Evolutionary conservation across 2,329 filamentous ascomycete genomes (phyloP).

Genomic region (Nectriaceae sp.): DNA sequence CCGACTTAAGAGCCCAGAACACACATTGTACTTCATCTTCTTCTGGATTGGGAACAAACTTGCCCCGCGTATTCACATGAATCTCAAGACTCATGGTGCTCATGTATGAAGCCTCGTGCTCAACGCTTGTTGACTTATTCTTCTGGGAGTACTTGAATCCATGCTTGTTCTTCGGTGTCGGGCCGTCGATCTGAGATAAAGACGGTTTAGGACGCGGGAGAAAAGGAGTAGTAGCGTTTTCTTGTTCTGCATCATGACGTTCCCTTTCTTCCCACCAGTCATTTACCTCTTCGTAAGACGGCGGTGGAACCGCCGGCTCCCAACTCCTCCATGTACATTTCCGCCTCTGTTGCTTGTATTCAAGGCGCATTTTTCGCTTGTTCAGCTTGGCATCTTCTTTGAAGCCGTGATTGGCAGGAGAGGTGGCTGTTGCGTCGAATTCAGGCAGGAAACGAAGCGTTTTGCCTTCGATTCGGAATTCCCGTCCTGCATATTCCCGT

Average conservation of each 20-base stretch:
- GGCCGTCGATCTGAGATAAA: constrained; percentile 84
- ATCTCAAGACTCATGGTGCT: constrained; percentile 93
- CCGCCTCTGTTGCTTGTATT: constrained; percentile 48
- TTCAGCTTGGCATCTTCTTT: constrained; percentile 50
- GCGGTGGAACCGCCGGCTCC: constrained; percentile 74
- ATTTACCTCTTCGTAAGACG: constrained; percentile 68
- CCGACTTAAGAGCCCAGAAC: constrained; percentile 86
- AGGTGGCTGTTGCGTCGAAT: constrained; percentile 67
- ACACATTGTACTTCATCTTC: constrained; percentile 86
- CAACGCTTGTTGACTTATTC: constrained; percentile 70
- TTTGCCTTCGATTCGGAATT: constrained; percentile 76
- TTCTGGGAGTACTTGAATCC: constrained; percentile 87
- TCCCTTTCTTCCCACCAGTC: constrained; percentile 60
- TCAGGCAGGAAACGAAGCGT: constrained; percentile 77
- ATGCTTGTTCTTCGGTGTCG: constrained; percentile 79
- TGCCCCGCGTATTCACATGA: constrained; percentile 83
- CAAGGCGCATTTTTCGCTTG: constrained; percentile 50
- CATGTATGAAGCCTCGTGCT: constrained; percentile 91
- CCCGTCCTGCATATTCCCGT: constrained; percentile 84
- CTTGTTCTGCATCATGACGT: constrained; percentile 5
- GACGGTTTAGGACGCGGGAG: constrained; percentile 9
- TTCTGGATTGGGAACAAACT: constrained; percentile 83
- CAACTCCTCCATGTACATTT: constrained; percentile 64
- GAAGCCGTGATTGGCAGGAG: constrained; percentile 56
- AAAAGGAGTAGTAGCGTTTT: constrained; percentile 10